Conservation (phyloP, 768 basidiomycete species). For the Lactarius hengduanensis region DNA sequence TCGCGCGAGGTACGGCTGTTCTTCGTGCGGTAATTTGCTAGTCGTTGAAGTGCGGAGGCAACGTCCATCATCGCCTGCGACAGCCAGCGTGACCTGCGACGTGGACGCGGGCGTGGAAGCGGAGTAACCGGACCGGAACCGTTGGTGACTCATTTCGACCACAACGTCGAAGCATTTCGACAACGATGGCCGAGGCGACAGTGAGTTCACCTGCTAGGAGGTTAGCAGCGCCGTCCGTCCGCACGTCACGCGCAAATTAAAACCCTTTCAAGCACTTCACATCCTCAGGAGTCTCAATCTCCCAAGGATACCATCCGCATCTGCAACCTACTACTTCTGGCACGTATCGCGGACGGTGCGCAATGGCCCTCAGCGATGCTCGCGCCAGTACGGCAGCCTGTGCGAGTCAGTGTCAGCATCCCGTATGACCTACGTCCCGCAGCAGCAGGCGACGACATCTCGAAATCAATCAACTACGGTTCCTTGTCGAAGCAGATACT, state of each 20-base stretch:
- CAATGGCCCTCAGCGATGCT: slow-evolving; percentile 43
- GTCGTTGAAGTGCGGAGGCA: slow-evolving; percentile 36
- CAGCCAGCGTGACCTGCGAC: background rate
- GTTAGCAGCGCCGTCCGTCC: slow-evolving; percentile 8
- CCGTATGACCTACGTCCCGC: slow-evolving; percentile 49
- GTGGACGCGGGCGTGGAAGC: background rate
- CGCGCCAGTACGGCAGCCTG: slow-evolving; percentile 46
- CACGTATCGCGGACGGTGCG: slow-evolving; percentile 44
- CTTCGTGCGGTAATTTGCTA: slow-evolving; percentile 37
- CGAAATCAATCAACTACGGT: slow-evolving; percentile 65
- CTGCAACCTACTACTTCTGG: slow-evolving; percentile 46
- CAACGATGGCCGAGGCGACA: background rate
- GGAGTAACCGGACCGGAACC: slow-evolving; percentile 12
- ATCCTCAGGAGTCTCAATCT: background rate
- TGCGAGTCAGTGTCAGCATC: slow-evolving; percentile 52
- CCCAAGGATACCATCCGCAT: slow-evolving; percentile 43
- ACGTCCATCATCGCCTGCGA: slow-evolving; percentile 33
- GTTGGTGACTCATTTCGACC: background rate
- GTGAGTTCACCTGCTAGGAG: background rate
- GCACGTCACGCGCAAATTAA: background rate
- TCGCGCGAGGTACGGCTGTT: slow-evolving; percentile 37
- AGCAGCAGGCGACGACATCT: slow-evolving; percentile 53
- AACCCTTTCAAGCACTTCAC: background rate
- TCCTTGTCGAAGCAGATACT: slow-evolving; percentile 40
- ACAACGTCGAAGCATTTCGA: background rate